A percentile compares a stretch with the other conserved stretches of the same genome.
These are phyloP conservation scores for Balakata baccata DNA, from an alignment of 345 rosid genomes.

Conservation along the genomic window DNA sequence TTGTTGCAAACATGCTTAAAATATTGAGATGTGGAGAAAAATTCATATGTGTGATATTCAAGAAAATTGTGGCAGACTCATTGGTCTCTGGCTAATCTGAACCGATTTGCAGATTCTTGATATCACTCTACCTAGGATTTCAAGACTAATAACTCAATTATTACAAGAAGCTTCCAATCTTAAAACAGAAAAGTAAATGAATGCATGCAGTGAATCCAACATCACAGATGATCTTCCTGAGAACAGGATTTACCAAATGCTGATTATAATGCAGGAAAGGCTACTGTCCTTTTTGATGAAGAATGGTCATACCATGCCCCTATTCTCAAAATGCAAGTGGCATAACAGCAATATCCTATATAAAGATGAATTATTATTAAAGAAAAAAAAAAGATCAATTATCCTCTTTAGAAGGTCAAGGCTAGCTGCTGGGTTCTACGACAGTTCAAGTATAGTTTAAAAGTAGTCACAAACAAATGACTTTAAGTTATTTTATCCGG, in stretches of 20 bases:
- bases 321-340: neutral
- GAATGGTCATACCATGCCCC: neutral
- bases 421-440: too few species aligned
- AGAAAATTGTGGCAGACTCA: neutral
- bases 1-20: neutral
- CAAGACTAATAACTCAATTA: neutral
- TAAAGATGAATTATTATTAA: too few species aligned
- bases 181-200: neutral
- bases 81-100: neutral
- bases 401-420: too few species aligned
- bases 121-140: neutral
- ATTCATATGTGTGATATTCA: neutral
- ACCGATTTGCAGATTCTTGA: conserved; percentile 6
- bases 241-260: neutral
- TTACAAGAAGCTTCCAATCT: neutral
- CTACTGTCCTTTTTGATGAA: neutral
- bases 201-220: neutral
- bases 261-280: neutral
- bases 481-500: too few species aligned
- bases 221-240: neutral
- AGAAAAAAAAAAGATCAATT: too few species aligned
- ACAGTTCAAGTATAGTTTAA: too few species aligned
- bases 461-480: too few species aligned
- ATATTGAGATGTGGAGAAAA: neutral
- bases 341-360: neutral